Evolutionary conservation across 768 basidiomycete species (phyloP).

Genomic region (Albatrellus ellisii): DNA sequence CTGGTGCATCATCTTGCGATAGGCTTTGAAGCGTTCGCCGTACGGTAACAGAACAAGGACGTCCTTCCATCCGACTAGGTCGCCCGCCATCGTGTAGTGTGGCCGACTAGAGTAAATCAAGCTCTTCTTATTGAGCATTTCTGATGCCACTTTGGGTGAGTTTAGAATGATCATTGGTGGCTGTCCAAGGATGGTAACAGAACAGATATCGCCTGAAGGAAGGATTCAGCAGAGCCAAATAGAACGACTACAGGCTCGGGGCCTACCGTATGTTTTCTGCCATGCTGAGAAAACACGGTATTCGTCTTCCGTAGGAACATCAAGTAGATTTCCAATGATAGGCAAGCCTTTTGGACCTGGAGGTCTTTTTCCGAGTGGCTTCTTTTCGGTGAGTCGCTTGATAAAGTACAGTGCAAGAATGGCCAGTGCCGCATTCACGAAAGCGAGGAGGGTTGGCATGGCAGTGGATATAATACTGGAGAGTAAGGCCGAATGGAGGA

Average conservation of each 20-base stretch:
- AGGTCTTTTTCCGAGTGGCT: conserved; percentile 6
- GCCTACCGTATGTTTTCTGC: conserved; percentile 9
- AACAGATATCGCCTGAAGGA: conserved; percentile 16
- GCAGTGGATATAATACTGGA: too few relatives aligned
- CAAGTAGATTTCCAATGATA: conserved; percentile 12
- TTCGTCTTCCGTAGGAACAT: conserved; percentile 9
- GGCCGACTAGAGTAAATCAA: conserved; percentile 15
- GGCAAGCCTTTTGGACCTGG: conserved; percentile 12
- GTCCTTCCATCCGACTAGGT: conserved; percentile 12
- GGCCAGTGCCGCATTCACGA: neutral
- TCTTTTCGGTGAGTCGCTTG: conserved; percentile 9
- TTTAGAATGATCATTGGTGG: conserved; percentile 16
- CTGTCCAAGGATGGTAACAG: conserved; percentile 14
- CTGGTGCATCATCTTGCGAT: conserved; percentile 10
- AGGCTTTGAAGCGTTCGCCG: conserved; percentile 10
- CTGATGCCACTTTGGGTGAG: conserved; percentile 11
- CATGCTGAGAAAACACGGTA: conserved; percentile 8
- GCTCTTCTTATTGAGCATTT: conserved; percentile 17
- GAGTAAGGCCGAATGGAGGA: too few relatives aligned
- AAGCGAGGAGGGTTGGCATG: neutral
- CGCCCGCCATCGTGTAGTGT: conserved; percentile 11
- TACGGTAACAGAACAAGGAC: conserved; percentile 12
- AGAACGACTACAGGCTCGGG: neutral
- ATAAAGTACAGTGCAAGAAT: conserved; percentile 8
- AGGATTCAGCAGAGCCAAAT: neutral